Evolutionary conservation across 2,329 filamentous ascomycete genomes (phyloP).

Genomic region (Rhinocladiella similis): DNA sequence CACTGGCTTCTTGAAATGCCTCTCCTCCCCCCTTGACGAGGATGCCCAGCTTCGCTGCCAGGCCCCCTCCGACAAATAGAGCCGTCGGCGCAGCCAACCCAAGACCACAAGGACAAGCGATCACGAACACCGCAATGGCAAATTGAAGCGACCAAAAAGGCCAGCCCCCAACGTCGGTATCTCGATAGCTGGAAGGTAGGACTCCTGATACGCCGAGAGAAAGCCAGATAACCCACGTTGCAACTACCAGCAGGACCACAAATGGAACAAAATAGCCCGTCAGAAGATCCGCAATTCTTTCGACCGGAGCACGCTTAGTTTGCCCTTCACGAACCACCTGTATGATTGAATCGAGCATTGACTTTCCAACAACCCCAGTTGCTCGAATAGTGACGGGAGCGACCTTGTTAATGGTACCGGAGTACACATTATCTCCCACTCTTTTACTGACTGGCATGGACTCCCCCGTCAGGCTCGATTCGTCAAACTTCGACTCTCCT

Average conservation of each 20-base stretch:
- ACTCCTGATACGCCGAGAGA: constrained; percentile 79
- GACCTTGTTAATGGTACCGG: constrained; percentile 90
- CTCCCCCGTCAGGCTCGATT: constrained; percentile 98
- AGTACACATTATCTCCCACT: constrained; percentile 75
- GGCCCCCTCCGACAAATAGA: constrained; percentile 95
- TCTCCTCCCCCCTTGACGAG: constrained; percentile 93
- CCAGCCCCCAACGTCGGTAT: constrained; percentile 78
- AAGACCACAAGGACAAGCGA: constrained; percentile 92
- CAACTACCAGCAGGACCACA: constrained; percentile 77
- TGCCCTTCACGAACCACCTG: constrained; percentile 95
- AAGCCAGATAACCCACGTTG: constrained; percentile 92
- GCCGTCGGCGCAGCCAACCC: constrained; percentile 92
- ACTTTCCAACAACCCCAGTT: constrained; percentile 85
- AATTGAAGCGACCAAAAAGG: constrained; percentile 95
- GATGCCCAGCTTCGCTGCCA: constrained; percentile 91
- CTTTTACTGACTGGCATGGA: constrained; percentile 90
- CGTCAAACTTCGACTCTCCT: constrained; percentile 89
- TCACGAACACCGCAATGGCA: constrained; percentile 96
- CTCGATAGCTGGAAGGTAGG: constrained; percentile 81
- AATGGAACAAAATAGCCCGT: constrained; percentile 91
- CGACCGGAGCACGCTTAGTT: constrained; percentile 88
- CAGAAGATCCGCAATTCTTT: constrained; percentile 82
- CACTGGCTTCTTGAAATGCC: constrained; percentile 83
- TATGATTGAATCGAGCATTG: constrained; percentile 94
- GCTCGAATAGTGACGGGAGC: constrained; percentile 89